Conservation (phyloP, 306 rosid species). For the Glycyrrhiza uralensis region DNA sequence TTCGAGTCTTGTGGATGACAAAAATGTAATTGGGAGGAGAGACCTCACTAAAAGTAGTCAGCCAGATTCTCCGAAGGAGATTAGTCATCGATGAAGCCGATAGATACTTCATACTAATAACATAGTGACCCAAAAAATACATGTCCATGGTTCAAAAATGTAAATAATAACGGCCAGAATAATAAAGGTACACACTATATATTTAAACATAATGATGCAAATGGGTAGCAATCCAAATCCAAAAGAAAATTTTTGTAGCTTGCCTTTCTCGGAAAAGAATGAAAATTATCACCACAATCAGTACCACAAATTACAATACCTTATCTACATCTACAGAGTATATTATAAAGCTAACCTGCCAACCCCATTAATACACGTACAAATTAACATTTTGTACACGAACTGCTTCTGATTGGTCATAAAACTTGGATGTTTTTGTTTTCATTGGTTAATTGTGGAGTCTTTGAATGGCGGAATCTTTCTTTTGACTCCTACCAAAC, state of each 20-base stretch:
- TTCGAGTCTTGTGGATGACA: too few species aligned
- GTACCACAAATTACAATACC: constrained; percentile 33
- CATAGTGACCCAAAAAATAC: not conserved
- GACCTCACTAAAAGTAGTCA: too few species aligned
- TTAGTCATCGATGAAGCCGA: too few species aligned
- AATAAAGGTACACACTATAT: constrained; percentile 11
- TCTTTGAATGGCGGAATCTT: constrained; percentile 28
- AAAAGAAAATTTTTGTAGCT: constrained; percentile 3
- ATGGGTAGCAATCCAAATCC: constrained; percentile 24
- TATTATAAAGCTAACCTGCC: constrained; percentile 28
- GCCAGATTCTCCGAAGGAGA: too few species aligned
- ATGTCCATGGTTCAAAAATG: not conserved
- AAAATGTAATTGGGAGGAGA: too few species aligned
- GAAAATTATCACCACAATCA: constrained; percentile 17
- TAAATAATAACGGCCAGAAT: not conserved
- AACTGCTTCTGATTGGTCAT: constrained; percentile 20
- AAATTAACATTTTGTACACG: constrained; percentile 33
- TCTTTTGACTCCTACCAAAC: constrained; percentile 25
- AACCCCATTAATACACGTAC: constrained; percentile 22
- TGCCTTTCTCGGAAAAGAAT: not conserved
- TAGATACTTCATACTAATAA: too few species aligned
- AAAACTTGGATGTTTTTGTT: constrained; percentile 15
- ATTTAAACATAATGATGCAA: constrained; percentile 4
- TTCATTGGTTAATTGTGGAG: constrained; percentile 12
- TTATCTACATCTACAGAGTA: constrained; percentile 43